Percentiles rank a stretch among this genome's conserved stretches.
Conservation (phyloP, 495 filamentous ascomycete genomes). For the Parathielavia appendiculata region DNA sequence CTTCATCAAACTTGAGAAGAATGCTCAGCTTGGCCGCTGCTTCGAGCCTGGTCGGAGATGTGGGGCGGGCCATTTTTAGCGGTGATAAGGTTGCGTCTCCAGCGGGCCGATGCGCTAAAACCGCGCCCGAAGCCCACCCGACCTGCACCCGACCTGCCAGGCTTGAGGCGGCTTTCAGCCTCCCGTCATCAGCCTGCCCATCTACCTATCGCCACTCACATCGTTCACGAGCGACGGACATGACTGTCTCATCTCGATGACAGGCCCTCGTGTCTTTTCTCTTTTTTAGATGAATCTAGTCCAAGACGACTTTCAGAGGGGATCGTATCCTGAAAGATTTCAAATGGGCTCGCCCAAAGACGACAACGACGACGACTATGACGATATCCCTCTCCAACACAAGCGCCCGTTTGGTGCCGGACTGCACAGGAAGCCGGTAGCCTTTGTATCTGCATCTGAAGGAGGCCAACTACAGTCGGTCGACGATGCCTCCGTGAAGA, state of each 20-base stretch:
- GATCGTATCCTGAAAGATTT: neutral
- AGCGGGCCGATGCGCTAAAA: constrained; percentile 2
- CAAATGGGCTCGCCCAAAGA: neutral
- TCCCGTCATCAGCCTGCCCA: too few relatives aligned
- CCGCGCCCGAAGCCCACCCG: too few relatives aligned
- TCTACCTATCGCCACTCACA: too few relatives aligned
- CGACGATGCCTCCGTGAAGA: constrained; percentile 12
- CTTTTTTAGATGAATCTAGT: neutral
- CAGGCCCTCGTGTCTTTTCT: too few relatives aligned
- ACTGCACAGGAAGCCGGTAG: constrained; percentile 68
- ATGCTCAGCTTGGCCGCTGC: neutral
- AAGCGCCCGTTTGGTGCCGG: constrained; percentile 76
- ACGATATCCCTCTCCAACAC: constrained; percentile 64
- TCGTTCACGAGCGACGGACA: too few relatives aligned
- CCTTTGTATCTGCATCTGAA: constrained; percentile 64
- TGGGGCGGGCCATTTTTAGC: constrained; percentile 4
- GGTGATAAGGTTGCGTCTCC: constrained; percentile 4
- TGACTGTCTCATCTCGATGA: too few relatives aligned
- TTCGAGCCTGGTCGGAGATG: neutral
- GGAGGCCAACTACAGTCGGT: constrained; percentile 44
- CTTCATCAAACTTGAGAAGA: neutral
- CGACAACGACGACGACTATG: constrained; percentile 34
- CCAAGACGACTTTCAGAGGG: neutral
- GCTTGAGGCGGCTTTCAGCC: too few relatives aligned
- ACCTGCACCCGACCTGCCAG: too few relatives aligned